Base-by-base conservation (phyloP, 2,329 filamentous ascomycete genomes). In the Exophiala viscosa region DNA sequence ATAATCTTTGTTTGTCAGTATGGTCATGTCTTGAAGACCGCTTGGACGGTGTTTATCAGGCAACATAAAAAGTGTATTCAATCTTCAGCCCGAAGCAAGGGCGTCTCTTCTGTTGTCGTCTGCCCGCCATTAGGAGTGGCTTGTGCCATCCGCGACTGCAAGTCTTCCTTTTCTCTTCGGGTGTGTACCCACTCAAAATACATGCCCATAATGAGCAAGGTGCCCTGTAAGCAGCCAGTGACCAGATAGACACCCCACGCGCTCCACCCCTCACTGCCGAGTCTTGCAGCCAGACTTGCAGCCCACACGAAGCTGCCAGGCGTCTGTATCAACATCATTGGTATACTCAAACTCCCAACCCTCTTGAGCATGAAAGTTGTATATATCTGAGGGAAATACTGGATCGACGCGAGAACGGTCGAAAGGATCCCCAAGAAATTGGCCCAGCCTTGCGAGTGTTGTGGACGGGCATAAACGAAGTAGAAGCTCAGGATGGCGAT, bases 271-370 rank as follows among this genome's bases (percentile, higher is more conserved):
- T 80, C 83, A 64, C 77, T 78, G 0, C 93, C 93, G 15, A 96
- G 78, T 41, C 93, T 81, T 6, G 82, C 83, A 45, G 86, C 90
- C 39, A 99, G 73, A 67, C 90, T 96, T 10, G 80, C 85, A 0
- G 92, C 90, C 73, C 95, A 97, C 5, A 99, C 74, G 62, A 96
- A 85, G 54, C 90, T 90, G 0, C 93, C 93, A 0, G 93, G 93
- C 0, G 92, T 96, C 70, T 99, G 93, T 32, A 99, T 96, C 67
- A 88, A 87, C 91, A 99, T 97, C 87, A 96, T 97, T 3, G 90
- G 86, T 51, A 99, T 93, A 65, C 90, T 96, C 63, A 99, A 74
- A 68, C 90, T 96, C 49, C 90, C 90, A 1, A 95, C 87, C 63
- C 91, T 86, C 67, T 92, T 87, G 52, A 96, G 76, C 47, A 77